Evolutionary conservation across 2,329 filamentous ascomycete species (phyloP).

Genomic region (Exophiala sp.): DNA sequence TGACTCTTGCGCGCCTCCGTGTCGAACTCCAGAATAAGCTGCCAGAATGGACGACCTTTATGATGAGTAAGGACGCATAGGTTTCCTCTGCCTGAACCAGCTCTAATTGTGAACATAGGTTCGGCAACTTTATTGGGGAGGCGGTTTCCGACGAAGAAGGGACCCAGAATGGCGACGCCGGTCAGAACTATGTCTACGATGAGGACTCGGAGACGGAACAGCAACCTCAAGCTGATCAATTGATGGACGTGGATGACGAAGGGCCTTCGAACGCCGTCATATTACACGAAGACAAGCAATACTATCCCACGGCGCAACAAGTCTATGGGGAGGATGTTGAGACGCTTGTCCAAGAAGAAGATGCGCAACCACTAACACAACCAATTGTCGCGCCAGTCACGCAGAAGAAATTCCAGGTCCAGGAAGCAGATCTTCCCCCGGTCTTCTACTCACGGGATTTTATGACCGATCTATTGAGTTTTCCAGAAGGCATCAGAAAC

Average conservation of each 20-base stretch:
- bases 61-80: slow-evolving; percentile 62
- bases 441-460: slow-evolving; percentile 85
- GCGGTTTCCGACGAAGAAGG: slow-evolving; percentile 84
- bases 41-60: slow-evolving; percentile 51
- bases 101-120: slow-evolving; percentile 50
- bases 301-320: slow-evolving; percentile 96
- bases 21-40: background rate
- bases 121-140: slow-evolving; percentile 97
- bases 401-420: slow-evolving; percentile 91
- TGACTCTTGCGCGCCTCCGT: slow-evolving; percentile 13
- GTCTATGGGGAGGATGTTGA: slow-evolving; percentile 93
- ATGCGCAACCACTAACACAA: slow-evolving; percentile 84
- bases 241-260: slow-evolving; percentile 91
- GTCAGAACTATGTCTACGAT: slow-evolving; percentile 72
- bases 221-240: slow-evolving; percentile 60
- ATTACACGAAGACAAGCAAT: slow-evolving; percentile 98
- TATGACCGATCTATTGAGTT: slow-evolving; percentile 94
- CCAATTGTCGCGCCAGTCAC: slow-evolving; percentile 91
- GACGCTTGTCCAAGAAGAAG: slow-evolving; percentile 92
- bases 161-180: slow-evolving; percentile 65
- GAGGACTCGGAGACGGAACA: slow-evolving; percentile 61
- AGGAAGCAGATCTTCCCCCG: slow-evolving; percentile 82
- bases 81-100: background rate
- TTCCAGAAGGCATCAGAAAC: slow-evolving; percentile 88
- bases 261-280: slow-evolving; percentile 95